Conservation (phyloP, 805 yeast genomes). For the Nadsonia fulvescens region DNA sequence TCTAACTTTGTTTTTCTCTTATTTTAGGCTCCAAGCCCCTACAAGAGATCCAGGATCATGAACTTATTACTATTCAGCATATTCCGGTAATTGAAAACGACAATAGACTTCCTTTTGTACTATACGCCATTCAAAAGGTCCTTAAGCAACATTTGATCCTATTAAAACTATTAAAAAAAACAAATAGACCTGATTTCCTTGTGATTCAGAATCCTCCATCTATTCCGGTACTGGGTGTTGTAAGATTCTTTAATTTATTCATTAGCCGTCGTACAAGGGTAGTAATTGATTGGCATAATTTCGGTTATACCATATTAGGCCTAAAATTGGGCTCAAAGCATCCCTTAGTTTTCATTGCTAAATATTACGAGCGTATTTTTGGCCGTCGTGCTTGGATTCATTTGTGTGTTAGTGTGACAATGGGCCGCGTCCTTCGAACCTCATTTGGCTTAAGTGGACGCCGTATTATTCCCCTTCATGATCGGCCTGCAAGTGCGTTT, state of each 20-base stretch:
- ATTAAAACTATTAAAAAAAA: conserved; percentile 27
- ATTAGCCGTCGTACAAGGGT: conserved; percentile 38
- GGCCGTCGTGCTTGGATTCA: conserved; percentile 52
- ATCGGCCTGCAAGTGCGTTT: conserved; percentile 51
- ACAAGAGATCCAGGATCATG: conserved; percentile 12
- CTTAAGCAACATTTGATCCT: conserved; percentile 33
- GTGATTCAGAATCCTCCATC: conserved; percentile 80
- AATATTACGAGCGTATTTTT: conserved; percentile 42
- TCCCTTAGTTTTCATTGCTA: conserved; percentile 43
- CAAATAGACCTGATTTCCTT: conserved; percentile 48
- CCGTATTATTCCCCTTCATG: conserved; percentile 55
- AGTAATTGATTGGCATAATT: conserved; percentile 90
- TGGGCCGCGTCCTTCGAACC: conserved; percentile 40
- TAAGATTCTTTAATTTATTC: conserved; percentile 32
- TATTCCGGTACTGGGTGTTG: conserved; percentile 58
- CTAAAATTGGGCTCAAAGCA: conserved; percentile 39
- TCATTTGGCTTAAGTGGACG: conserved; percentile 34
- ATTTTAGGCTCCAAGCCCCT: conserved; percentile 7
- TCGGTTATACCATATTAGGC: conserved; percentile 69
- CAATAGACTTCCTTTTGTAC: conserved; percentile 29
- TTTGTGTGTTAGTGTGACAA: conserved; percentile 60
- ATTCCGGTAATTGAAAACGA: conserved; percentile 14
- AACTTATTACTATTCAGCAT: conserved; percentile 15
- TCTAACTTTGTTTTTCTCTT: too few species aligned
- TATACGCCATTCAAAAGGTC: conserved; percentile 45